Evolutionary conservation across 2,329 filamentous ascomycete genomes (phyloP).

Genomic region (Cadophora gregata): DNA sequence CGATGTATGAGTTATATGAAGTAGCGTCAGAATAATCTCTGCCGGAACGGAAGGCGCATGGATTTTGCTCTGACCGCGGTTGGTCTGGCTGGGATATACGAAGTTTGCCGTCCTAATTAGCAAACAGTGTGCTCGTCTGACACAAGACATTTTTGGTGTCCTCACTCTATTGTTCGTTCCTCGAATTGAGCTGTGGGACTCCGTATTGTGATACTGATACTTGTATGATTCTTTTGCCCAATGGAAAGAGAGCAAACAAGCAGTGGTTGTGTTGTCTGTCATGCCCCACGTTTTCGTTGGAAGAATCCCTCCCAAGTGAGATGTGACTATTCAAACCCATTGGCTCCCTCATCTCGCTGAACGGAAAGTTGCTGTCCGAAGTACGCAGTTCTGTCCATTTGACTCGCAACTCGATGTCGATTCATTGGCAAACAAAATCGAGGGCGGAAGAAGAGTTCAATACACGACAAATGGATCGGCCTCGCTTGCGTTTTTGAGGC

Average conservation of each 20-base stretch:
- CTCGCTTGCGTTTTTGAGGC: not conserved
- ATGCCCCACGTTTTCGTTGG: not conserved
- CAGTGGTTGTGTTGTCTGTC: not conserved
- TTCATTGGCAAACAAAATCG: not conserved
- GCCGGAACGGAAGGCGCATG: slow-evolving; percentile 70
- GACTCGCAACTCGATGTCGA: slow-evolving; percentile 4
- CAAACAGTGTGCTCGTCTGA: slow-evolving; percentile 39
- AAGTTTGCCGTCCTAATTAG: slow-evolving; percentile 40
- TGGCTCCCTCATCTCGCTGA: not conserved
- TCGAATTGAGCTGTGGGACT: slow-evolving; percentile 3
- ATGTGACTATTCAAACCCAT: not conserved
- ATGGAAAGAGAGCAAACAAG: slow-evolving; percentile 14
- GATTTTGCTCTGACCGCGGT: slow-evolving; percentile 65
- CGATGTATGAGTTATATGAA: slow-evolving; percentile 67
- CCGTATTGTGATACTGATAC: slow-evolving; percentile 1
- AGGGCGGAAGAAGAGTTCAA: not conserved
- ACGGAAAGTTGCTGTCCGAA: not conserved
- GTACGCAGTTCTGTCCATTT: not conserved
- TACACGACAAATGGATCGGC: slow-evolving; percentile 5
- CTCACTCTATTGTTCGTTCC: slow-evolving; percentile 11
- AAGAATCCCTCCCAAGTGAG: not conserved
- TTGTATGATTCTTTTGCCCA: slow-evolving; percentile 15
- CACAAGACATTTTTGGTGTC: slow-evolving; percentile 28
- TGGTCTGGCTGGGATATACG: slow-evolving; percentile 48
- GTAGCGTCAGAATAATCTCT: slow-evolving; percentile 74